Percentiles rank a stretch among this genome's conserved stretches.
Evolutionary conservation across 768 basidiomycete species (phyloP).

Genomic region (Tricholoma hemisulphureum): DNA sequence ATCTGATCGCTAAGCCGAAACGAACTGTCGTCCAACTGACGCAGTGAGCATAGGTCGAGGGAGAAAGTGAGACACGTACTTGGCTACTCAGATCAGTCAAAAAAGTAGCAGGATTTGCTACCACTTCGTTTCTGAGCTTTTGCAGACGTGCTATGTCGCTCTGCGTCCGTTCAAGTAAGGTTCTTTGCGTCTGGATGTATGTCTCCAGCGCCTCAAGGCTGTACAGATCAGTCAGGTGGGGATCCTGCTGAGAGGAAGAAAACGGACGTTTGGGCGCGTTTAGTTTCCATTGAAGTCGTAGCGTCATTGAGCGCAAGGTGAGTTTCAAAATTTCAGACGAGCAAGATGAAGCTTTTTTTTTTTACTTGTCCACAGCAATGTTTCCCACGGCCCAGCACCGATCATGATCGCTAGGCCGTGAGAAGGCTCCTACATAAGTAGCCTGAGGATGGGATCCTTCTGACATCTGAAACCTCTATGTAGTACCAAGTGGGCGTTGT

Average conservation of each 20-base stretch:
- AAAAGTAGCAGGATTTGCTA: conserved; percentile 34
- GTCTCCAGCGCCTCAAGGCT: conserved; percentile 66
- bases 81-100: conserved; percentile 30
- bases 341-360: too few relatives aligned
- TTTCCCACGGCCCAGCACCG: too few relatives aligned
- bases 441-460: too few relatives aligned
- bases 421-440: too few relatives aligned
- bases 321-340: background rate
- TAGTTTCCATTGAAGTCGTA: conserved; percentile 32
- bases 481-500: background rate
- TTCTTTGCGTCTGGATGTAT: conserved; percentile 62
- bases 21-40: conserved; percentile 10
- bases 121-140: conserved; percentile 39
- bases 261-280: conserved; percentile 40
- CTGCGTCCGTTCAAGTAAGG: conserved; percentile 57
- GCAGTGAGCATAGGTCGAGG: background rate
- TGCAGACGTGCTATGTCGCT: conserved; percentile 60
- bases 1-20: conserved; percentile 43
- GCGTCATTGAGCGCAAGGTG: conserved; percentile 16
- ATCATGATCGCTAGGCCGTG: too few relatives aligned
- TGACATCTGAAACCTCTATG: background rate
- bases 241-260: background rate
- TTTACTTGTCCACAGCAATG: too few relatives aligned
- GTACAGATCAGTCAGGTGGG: background rate
- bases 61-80: conserved; percentile 24